Evolutionary conservation across 805 yeast species (phyloP), one percentile per base, ranked within the genome.

Genomic region (Yamadazyma scolyti): DNA sequence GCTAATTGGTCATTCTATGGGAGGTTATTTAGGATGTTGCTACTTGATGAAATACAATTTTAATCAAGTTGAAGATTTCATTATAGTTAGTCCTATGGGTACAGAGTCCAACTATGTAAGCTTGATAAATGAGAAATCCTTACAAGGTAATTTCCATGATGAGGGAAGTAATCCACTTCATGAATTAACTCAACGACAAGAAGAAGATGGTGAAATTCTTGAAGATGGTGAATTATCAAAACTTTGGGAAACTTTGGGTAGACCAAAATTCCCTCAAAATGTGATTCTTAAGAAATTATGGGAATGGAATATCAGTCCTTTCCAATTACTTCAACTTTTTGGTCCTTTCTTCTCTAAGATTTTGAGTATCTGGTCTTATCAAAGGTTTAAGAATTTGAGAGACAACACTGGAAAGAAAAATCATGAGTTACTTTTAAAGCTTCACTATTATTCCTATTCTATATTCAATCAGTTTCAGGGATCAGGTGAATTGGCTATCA

Each of bases 391-490:
- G 25, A 56, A 59, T 33, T 39, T 63, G 14, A 45, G 43, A 19
- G 32, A 52, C n/a, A 33, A 34, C 18, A 34, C 34, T 16, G 34
- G 35, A 8, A 14, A 26, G 5, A 24, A 26, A 4, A 35, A 33
- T 25, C 14, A 25, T 11, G 40, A 37, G 20, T 43, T 65, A 24
- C 50, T 63, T 6, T 40, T 59, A 25, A 60, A 60, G 29, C 49
- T 65, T 9, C 71, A 65, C 37, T 47, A 56, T 34, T 65, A 64
- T 41, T 62, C 68, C 0, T 65, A 50, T 33, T 60, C 68, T 1
- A 58, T 65, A 2, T 65, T 64, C 43, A 64, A 63, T 42, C 71
- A 65, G 42, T 64, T 43, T 42, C 68, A 60, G 40, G 65, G 67
- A 1, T 58, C 67, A 2, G 71, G 71, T 2, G 71, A 65, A 35